Evolutionary conservation across 805 yeast genomes (phyloP).

Genomic region (Yarrowia keelungensis): DNA sequence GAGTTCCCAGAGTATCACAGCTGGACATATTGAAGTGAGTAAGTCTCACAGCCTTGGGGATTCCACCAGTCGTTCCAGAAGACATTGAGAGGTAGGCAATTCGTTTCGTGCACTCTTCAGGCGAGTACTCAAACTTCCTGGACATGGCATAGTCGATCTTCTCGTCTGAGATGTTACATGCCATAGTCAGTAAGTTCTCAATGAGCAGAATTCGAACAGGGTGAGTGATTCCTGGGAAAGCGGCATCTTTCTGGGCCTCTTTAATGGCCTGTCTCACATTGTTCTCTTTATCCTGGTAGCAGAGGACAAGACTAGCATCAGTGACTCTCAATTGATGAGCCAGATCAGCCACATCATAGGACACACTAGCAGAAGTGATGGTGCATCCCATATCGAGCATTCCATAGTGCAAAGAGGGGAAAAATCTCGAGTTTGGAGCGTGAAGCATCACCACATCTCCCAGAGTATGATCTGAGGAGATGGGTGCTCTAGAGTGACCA

Average conservation of each 20-base stretch:
- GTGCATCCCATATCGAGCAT: conserved; percentile 34
- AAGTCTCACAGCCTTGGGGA: conserved; percentile 77
- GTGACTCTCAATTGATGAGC: conserved; percentile 39
- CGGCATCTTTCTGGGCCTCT: conserved; percentile 48
- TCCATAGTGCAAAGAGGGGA: conserved; percentile 26
- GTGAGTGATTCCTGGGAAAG: conserved; percentile 47
- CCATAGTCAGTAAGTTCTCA: conserved; percentile 12
- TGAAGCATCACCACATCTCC: conserved; percentile 17
- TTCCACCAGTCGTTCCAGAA: conserved; percentile 55
- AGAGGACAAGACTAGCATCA: conserved; percentile 9
- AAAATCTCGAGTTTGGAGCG: conserved; percentile 16
- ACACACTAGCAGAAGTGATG: conserved; percentile 3
- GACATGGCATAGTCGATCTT: conserved; percentile 2
- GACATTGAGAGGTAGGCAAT: conserved; percentile 49
- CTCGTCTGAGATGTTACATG: conserved; percentile 1
- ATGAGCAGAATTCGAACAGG: conserved; percentile 14
- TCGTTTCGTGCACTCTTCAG: conserved; percentile 11
- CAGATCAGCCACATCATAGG: conserved; percentile 18
- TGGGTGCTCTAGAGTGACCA: conserved; percentile 15
- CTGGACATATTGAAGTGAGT: conserved; percentile 61
- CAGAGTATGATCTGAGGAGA: conserved; percentile 5
- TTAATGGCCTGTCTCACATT: conserved; percentile 5
- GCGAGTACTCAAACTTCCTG: background rate
- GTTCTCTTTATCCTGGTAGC: conserved; percentile 8
- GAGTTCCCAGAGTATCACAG: conserved; percentile 47